Evolutionary conservation across 2,329 filamentous ascomycete genomes (phyloP), one percentile per base, ranked within the genome.

Genomic region (Exophiala alcalophila): DNA sequence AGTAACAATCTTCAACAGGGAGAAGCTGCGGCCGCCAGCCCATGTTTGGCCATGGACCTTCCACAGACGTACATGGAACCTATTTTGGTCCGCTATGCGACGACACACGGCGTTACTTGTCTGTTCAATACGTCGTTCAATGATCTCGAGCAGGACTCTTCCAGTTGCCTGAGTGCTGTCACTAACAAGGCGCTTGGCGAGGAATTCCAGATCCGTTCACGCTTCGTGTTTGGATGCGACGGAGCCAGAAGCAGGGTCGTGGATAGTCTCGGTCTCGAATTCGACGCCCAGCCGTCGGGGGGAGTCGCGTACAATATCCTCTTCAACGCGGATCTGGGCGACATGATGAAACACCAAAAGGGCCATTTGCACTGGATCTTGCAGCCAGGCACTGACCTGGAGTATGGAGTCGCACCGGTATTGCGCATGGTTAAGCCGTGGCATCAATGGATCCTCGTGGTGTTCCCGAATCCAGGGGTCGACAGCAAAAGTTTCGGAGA

Each of bases 351-450:
- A 40, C 59, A 68, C 37, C 67, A 77, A 0, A 66, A 63, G 15
- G 79, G 78, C 0, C 81, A 80, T 53, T 63, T 83, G 16, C 78
- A 83, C 56, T 80, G 76, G 72, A 64, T 79, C 2, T 64, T 82
- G 56, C 69, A 73, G 47, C 77, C 79, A 0, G 72, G 77, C 44
- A 60, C 59, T 2, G 69, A 76, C 35, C 62, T 72, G 34, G 63
- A 63, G 0, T 80, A 73, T 60, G 75, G 66, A 0, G 76, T 72
- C 67, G 62, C 64, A 15, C 61, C 57, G 3, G 61, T 78, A 47
- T 63, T 72, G 2, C 66, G 79, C 12, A 81, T 83, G 77, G 76
- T 83, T 2, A 77, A 74, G 61, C 72, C 78, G 0, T 83, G 78
- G 78, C 56, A 73, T 50, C 74, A 83, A 61, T 83, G 78, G 77